A percentile compares a stretch with the other conserved stretches of the same genome.
Evolutionary conservation across 495 filamentous ascomycete species (phyloP).

Genomic region (Trichoderma parareesei): DNA sequence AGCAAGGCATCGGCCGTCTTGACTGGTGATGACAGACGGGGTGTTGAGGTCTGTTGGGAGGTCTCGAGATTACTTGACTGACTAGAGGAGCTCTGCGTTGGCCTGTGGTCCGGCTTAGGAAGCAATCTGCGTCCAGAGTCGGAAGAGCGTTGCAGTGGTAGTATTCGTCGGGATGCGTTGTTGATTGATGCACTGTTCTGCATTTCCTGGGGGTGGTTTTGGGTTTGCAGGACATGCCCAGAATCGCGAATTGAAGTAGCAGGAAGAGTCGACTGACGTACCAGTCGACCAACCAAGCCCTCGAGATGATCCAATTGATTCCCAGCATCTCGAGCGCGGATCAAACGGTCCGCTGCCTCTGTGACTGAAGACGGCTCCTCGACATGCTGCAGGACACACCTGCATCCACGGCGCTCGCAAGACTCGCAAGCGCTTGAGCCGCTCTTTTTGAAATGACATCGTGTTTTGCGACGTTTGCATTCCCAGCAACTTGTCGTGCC

Average conservation of each 20-base stretch:
- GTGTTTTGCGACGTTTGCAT: constrained; percentile 33
- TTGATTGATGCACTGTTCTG: background rate
- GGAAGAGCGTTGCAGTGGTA: background rate
- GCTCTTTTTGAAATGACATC: constrained; percentile 19
- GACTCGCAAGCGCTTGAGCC: background rate
- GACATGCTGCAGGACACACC: constrained; percentile 10
- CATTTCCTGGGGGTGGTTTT: background rate
- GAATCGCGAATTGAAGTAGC: background rate
- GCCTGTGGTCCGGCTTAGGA: background rate
- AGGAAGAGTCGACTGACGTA: background rate
- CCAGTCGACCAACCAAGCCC: background rate
- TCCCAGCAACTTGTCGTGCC: constrained; percentile 35
- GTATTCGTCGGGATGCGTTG: background rate
- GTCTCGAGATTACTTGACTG: background rate
- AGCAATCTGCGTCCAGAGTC: background rate
- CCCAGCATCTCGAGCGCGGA: background rate
- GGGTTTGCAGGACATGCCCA: background rate
- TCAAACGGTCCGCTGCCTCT: no score
- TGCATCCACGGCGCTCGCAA: constrained; percentile 9
- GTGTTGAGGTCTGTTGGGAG: background rate
- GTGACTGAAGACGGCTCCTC: background rate
- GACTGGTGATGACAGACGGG: background rate
- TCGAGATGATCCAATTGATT: background rate
- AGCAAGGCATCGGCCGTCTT: background rate
- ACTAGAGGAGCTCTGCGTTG: background rate